phyloP scores from a whole-genome alignment of 1,284 basidiomycete genomes.

The Irpex sp. region DNA sequence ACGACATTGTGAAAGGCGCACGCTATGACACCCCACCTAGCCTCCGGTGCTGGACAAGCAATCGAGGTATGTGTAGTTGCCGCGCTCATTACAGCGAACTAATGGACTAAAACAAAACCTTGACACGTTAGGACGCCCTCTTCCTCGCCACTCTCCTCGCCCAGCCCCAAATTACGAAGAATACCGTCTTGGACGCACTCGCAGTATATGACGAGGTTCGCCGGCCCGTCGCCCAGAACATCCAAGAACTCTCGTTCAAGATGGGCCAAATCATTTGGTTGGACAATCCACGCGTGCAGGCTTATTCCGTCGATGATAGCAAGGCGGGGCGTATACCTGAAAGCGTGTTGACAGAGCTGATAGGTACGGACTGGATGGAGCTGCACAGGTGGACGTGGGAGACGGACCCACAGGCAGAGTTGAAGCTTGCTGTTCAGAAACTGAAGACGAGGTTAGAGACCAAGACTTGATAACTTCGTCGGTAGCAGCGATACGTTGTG shows the following conservation, averaged over 20 bases:
- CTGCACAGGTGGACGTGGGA: not conserved
- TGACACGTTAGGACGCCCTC: conserved; percentile 4
- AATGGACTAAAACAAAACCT: not conserved
- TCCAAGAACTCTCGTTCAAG: not conserved
- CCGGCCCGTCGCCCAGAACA: conserved; percentile 4
- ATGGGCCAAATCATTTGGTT: not conserved
- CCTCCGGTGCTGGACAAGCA: conserved; percentile 13
- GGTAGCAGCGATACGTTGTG: too few species aligned
- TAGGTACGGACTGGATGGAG: not conserved
- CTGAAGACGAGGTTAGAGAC: not conserved
- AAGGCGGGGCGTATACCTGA: not conserved
- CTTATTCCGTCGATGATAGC: not conserved
- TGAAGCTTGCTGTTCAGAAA: not conserved
- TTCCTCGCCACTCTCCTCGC: conserved; percentile 8
- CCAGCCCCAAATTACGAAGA: not conserved
- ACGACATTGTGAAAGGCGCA: conserved; percentile 27
- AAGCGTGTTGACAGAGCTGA: not conserved
- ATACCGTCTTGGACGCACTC: conserved; percentile 3
- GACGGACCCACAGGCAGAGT: not conserved
- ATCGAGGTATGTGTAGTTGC: conserved; percentile 8
- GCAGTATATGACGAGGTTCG: conserved; percentile 9
- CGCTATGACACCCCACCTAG: conserved; percentile 24
- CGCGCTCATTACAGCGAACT: not conserved
- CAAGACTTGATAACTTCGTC: too few species aligned
- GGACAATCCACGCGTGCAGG: not conserved